Evolutionary conservation across 208 protist genomes (phyloP).

Genomic region (Leishmania tropica): DNA sequence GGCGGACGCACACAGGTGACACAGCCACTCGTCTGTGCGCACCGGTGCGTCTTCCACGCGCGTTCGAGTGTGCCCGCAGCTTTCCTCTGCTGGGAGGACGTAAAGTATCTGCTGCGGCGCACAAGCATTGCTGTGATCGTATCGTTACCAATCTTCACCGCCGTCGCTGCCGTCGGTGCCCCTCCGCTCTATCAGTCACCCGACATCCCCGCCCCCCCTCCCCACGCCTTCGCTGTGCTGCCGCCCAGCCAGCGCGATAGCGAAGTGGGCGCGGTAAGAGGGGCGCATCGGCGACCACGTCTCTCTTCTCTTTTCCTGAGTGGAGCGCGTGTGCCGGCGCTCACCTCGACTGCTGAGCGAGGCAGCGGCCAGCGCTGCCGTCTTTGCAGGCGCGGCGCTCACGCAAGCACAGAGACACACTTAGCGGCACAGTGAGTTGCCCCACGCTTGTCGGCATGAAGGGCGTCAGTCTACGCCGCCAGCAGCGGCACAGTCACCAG

Average conservation of each 20-base stretch:
- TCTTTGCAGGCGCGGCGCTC: neutral
- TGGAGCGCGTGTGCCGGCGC: neutral
- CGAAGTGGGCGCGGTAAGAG: neutral
- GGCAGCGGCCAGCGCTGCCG: neutral
- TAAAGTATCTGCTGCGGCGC: no score
- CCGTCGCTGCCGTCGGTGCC: neutral
- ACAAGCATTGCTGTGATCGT: no score
- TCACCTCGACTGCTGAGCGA: neutral
- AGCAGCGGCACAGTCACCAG: conserved; percentile 41
- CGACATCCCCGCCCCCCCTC: neutral
- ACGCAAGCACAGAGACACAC: neutral
- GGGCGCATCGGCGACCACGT: neutral
- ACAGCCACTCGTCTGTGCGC: neutral
- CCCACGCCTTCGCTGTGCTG: neutral
- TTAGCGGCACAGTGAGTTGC: neutral
- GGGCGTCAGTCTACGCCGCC: conserved; percentile 41
- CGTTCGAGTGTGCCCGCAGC: no score
- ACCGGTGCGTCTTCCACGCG: neutral
- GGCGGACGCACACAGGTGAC: neutral
- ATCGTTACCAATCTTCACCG: no score
- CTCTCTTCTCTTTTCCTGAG: neutral
- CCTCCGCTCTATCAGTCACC: neutral
- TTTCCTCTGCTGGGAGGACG: no score
- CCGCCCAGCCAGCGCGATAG: neutral
- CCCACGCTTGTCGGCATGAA: conserved; percentile 18